A percentile compares a stretch with the other conserved stretches of the same genome.
Conservation (phyloP, 257 asterid genomes). For the Nicotiana undulata region DNA sequence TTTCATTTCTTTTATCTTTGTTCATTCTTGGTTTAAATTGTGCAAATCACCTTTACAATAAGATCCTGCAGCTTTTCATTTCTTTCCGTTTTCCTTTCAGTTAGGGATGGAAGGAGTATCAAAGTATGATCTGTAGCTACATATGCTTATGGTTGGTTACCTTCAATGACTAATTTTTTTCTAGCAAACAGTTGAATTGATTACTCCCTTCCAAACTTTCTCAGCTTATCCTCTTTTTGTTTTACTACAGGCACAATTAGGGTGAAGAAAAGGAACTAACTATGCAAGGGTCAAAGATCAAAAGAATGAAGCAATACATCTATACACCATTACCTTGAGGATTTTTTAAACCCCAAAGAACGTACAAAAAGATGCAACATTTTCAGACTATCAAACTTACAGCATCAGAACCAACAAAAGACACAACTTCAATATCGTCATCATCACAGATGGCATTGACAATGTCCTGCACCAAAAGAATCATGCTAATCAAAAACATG, state of each 20-base stretch:
- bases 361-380: neutral
- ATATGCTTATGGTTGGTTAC: neutral
- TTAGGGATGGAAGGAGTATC: neutral
- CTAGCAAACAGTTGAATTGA: neutral
- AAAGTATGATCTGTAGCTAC: neutral
- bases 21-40: neutral
- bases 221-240: neutral
- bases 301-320: neutral
- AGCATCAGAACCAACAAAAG: conserved; percentile 89
- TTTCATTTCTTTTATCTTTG: neutral
- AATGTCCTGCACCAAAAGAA: conserved; percentile 42
- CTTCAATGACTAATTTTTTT: neutral
- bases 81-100: neutral
- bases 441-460: conserved; percentile 94
- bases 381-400: conserved; percentile 33
- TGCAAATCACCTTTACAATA: neutral
- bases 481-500: neutral
- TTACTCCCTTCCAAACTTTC: neutral
- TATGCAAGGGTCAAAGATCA: neutral
- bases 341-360: neutral
- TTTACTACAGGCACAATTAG: neutral
- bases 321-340: neutral
- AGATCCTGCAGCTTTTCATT: neutral
- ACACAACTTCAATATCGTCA: conserved; percentile 75
- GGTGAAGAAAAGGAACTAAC: neutral